These are phyloP conservation scores for Paxillus ammoniavirescens DNA, from an alignment of 768 basidiomycete genomes.

Conservation along the genomic window DNA sequence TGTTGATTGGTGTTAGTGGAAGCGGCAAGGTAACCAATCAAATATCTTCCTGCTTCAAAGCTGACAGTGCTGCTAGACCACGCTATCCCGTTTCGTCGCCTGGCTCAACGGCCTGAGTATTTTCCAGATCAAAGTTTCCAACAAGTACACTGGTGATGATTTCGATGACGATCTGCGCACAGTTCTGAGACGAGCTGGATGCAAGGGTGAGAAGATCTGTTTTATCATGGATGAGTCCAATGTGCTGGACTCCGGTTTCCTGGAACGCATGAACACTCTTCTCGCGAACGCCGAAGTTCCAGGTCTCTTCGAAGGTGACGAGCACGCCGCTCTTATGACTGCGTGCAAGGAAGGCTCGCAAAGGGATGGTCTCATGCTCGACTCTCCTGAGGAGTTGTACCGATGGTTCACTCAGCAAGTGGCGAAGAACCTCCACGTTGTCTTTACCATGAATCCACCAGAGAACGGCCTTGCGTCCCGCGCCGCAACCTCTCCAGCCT, in stretches of 20 bases:
- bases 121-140: conserved; percentile 99
- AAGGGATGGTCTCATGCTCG: conserved; percentile 95
- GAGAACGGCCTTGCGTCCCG: conserved; percentile 93
- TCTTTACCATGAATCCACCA: conserved; percentile 99
- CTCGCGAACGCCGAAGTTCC: conserved; percentile 99
- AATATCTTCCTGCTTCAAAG: conserved; percentile 4
- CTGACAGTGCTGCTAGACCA: conserved; percentile 61
- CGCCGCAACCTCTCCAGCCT: conserved; percentile 94
- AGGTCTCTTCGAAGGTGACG: conserved; percentile 99
- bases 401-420: conserved; percentile 99
- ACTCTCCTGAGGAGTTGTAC: conserved; percentile 96
- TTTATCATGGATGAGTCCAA: conserved; percentile 99
- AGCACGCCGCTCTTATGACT: conserved; percentile 96
- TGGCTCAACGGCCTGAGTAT: conserved; percentile 99
- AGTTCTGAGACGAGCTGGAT: conserved; percentile 92
- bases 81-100: conserved; percentile 94
- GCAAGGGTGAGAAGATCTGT: conserved; percentile 98
- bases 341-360: conserved; percentile 99
- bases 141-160: conserved; percentile 97
- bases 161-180: conserved; percentile 97
- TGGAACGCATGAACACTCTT: conserved; percentile 99
- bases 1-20: conserved; percentile 97
- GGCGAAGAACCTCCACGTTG: conserved; percentile 95
- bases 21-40: conserved; percentile 81
- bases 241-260: conserved; percentile 96